Evolutionary conservation across 441 rosid genomes (phyloP), one percentile per base, ranked within the genome.

Genomic region (Kokia cookei): DNA sequence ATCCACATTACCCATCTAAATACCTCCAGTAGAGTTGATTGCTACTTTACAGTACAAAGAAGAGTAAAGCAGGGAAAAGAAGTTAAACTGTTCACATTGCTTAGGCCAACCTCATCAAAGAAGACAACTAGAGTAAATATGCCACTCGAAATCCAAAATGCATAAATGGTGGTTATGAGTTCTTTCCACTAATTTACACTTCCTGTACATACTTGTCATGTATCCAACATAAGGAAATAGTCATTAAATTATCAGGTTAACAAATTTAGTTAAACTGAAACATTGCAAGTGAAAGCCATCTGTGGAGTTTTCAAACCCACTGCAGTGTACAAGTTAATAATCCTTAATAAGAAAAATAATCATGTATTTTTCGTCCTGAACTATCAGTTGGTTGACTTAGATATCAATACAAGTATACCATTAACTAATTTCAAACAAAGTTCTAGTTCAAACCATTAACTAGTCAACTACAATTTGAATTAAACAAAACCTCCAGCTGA

Each of bases 351-450:
- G 5, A 12, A 6, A 69, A 37, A 37, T 5, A 55, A 13, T 37
- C 35, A 37, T 7, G 51, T 3, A 54, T 37, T 15, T 37, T 12
- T 11, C 48, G 12, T 19, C 35, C 50, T 54, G 35, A 54, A 35
- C 73, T 37, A 54, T 37, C 48, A 54, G 14, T 69, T 37, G 26
- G 63, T 54, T 69, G 63, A 71, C 55, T 57, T n/a, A 43, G 65
- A 71, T 45, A 71, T 26, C 9, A 71, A 26, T 43, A 24, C 24
- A 29, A 58, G 17, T 51, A 43, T 15, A 58, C 37, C 37, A 58
- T 7, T 9, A 69, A 59, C 59, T 35, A 63, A 50, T n/a, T 50
- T 19, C 37, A 45, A 51, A 29, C 60, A 29, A 68, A 29, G 24
- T 2, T 24, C 72, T 29, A n/a, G 27, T 15, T 43, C 67, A 66